Percentiles rank a stretch among this genome's conserved stretches.
phyloP scores from a whole-genome alignment of 129 eudicot species.

The Tagetes erecta region DNA sequence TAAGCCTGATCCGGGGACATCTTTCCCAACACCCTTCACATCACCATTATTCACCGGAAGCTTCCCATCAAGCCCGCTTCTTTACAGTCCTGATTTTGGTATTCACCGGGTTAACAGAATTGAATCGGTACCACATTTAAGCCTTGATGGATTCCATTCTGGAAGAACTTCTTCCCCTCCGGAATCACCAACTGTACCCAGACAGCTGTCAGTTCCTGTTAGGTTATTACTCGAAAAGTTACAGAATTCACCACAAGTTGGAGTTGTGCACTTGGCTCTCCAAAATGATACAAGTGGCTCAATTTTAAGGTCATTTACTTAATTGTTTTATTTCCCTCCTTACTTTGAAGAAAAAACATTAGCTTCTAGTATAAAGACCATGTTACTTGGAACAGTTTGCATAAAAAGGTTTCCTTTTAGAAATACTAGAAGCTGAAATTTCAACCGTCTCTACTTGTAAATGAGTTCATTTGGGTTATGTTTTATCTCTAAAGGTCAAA shows the following conservation, averaged over 20 bases:
- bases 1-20: slow-evolving; percentile 61
- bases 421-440: not conserved
- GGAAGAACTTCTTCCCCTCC: slow-evolving; percentile 78
- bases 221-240: slow-evolving; percentile 67
- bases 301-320: slow-evolving; percentile 60
- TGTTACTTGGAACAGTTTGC: not conserved
- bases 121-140: slow-evolving; percentile 90
- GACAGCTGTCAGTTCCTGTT: slow-evolving; percentile 68
- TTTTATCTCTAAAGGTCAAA: not conserved
- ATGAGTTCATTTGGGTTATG: not conserved
- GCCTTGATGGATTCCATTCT: slow-evolving; percentile 79
- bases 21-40: slow-evolving; percentile 75
- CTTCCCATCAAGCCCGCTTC: slow-evolving; percentile 87
- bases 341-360: not conserved
- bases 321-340: slow-evolving; percentile 20
- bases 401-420: not conserved
- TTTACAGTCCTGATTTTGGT: slow-evolving; percentile 85
- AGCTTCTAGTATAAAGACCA: not conserved
- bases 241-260: slow-evolving; percentile 84
- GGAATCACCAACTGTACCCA: slow-evolving; percentile 69
- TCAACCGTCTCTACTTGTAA: not conserved
- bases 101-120: slow-evolving; percentile 63
- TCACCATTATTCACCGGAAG: slow-evolving; percentile 97
- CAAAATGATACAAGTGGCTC: slow-evolving; percentile 87
- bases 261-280: slow-evolving; percentile 81